phyloP scores from a whole-genome alignment of 2,329 filamentous ascomycete species.

The Penicillium sp. region DNA sequence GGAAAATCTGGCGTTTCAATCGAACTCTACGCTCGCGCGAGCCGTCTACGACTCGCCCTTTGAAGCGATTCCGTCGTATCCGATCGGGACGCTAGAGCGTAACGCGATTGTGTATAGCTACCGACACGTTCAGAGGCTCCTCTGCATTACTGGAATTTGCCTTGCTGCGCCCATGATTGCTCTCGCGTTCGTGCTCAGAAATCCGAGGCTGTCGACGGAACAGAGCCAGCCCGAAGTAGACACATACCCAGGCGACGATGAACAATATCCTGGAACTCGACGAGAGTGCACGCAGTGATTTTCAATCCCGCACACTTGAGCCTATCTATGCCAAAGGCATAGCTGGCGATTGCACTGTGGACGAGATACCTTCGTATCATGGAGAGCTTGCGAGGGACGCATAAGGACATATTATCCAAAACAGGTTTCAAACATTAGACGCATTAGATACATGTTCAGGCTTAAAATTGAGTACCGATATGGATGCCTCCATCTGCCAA shows the following conservation, averaged over 20 bases:
- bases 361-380: too few relatives aligned
- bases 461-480: conserved; percentile 14
- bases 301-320: too few relatives aligned
- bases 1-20: conserved; percentile 22
- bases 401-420: too few relatives aligned
- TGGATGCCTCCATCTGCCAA: conserved; percentile 21
- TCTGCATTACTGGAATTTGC: conserved; percentile 51
- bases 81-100: conserved; percentile 39
- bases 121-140: conserved; percentile 48
- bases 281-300: too few relatives aligned
- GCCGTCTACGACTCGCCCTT: conserved; percentile 41
- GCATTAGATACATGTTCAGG: too few relatives aligned
- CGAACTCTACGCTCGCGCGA: conserved; percentile 36
- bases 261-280: too few relatives aligned
- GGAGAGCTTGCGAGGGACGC: too few relatives aligned
- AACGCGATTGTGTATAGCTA: conserved; percentile 39
- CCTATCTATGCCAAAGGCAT: too few relatives aligned
- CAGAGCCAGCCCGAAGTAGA: conserved; percentile 9
- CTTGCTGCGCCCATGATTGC: conserved; percentile 50
- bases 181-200: conserved; percentile 45
- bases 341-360: too few relatives aligned
- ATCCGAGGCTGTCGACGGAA: conserved; percentile 37
- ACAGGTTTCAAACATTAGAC: too few relatives aligned
- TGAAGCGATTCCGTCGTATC: conserved; percentile 29
- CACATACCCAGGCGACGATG: too few relatives aligned